phyloP scores from a whole-genome alignment of 257 asterid genomes.

The Gentiana macrophylla region DNA sequence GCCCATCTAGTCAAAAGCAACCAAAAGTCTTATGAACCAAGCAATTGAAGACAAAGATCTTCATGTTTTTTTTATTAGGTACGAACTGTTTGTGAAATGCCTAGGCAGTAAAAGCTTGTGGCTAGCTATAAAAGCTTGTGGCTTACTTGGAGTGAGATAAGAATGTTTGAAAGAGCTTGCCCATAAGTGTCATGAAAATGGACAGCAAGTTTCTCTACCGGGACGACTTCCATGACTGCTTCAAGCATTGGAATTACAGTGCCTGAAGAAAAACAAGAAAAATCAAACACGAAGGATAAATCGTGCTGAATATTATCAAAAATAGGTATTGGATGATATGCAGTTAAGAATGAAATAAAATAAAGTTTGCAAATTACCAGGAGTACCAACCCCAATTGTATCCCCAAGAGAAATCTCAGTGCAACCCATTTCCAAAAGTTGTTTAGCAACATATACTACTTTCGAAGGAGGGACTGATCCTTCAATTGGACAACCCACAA shows the following conservation, averaged over 20 bases:
- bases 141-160: conserved; percentile 72
- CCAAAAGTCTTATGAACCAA: too few species aligned
- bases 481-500: conserved; percentile 95
- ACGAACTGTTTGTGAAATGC: too few species aligned
- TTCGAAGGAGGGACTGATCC: conserved; percentile 74
- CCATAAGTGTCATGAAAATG: conserved; percentile 98
- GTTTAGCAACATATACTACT: conserved; percentile 82
- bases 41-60: too few species aligned
- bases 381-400: conserved; percentile 94
- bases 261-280: conserved; percentile 29
- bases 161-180: conserved; percentile 90
- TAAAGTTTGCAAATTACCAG: conserved; percentile 40
- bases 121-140: conserved; percentile 7
- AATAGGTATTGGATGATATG: neutral
- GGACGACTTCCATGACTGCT: conserved; percentile 73
- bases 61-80: too few species aligned
- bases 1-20: conserved; percentile 56
- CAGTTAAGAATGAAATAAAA: neutral
- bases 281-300: neutral
- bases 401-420: conserved; percentile 91
- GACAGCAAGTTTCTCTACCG: conserved; percentile 81
- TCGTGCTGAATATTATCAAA: neutral
- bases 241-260: conserved; percentile 83
- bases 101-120: neutral
- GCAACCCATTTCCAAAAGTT: conserved; percentile 81